A percentile compares a stretch with the other conserved stretches of the same genome.
These are phyloP conservation scores for Pseudogymnoascus sp. DNA, from an alignment of 2,329 filamentous ascomycete species.

Conservation along the genomic window DNA sequence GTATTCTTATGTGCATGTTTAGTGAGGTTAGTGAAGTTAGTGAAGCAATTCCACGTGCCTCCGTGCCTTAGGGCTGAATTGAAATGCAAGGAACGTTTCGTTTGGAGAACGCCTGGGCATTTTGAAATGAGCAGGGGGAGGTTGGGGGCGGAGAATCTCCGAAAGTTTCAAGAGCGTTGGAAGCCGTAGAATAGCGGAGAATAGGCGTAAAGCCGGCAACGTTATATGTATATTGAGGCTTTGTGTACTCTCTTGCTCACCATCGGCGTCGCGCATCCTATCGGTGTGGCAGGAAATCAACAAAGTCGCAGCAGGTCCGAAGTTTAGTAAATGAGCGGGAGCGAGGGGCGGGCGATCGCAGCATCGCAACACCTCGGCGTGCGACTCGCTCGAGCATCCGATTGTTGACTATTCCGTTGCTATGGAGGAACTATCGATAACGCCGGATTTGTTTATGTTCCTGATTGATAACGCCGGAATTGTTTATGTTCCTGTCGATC, in stretches of 20 bases:
- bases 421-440: not conserved
- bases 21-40: not conserved
- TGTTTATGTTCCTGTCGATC: constrained; percentile 5
- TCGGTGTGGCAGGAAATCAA: not conserved
- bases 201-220: not conserved
- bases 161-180: not conserved
- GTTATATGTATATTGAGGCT: not conserved
- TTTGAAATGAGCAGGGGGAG: not conserved
- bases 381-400: not conserved
- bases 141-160: not conserved
- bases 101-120: not conserved
- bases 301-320: not conserved
- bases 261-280: not conserved
- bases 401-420: not conserved
- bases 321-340: not conserved
- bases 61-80: not conserved
- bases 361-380: not conserved
- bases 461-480: not conserved
- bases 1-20: not conserved
- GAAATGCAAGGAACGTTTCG: not conserved
- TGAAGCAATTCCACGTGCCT: not conserved
- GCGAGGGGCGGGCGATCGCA: not conserved
- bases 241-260: not conserved
- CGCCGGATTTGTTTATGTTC: constrained; percentile 4
- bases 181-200: not conserved